Conservation (phyloP, 805 yeast genomes). For the Peterozyma xylosa region DNA sequence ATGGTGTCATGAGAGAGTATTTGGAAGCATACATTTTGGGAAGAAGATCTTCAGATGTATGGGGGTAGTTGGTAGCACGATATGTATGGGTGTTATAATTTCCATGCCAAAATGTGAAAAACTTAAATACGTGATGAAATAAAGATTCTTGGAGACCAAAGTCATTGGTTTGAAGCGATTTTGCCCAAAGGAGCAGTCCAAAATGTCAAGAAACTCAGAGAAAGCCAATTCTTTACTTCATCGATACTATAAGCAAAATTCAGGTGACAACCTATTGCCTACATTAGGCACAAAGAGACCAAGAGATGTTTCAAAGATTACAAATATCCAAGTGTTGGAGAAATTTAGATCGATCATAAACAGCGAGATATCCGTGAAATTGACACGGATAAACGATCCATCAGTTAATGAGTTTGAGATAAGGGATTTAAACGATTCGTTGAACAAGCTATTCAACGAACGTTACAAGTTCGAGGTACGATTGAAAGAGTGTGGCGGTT, state of each 20-base stretch:
- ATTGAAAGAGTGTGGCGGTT: constrained; percentile 66
- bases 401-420: constrained; percentile 52
- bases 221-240: constrained; percentile 67
- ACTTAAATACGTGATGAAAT: too few species aligned
- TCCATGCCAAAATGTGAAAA: too few species aligned
- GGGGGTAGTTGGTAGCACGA: too few species aligned
- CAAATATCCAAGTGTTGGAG: constrained; percentile 56
- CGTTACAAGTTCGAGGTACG: constrained; percentile 74
- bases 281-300: constrained; percentile 49
- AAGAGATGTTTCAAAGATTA: constrained; percentile 43
- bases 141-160: too few species aligned
- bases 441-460: constrained; percentile 62
- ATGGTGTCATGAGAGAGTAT: too few species aligned
- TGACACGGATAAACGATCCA: constrained; percentile 58
- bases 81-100: too few species aligned
- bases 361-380: constrained; percentile 53
- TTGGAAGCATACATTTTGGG: too few species aligned
- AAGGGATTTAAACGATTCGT: constrained; percentile 65
- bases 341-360: constrained; percentile 58
- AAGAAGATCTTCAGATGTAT: too few species aligned
- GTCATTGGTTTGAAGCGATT: too few species aligned
- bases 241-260: constrained; percentile 56
- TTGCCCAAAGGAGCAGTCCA: not conserved
- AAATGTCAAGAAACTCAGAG: constrained; percentile 73
- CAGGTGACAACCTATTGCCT: constrained; percentile 23